These are phyloP conservation scores for Petunia axillaris DNA, from an alignment of 257 asterid genomes.

Conservation along the genomic window DNA sequence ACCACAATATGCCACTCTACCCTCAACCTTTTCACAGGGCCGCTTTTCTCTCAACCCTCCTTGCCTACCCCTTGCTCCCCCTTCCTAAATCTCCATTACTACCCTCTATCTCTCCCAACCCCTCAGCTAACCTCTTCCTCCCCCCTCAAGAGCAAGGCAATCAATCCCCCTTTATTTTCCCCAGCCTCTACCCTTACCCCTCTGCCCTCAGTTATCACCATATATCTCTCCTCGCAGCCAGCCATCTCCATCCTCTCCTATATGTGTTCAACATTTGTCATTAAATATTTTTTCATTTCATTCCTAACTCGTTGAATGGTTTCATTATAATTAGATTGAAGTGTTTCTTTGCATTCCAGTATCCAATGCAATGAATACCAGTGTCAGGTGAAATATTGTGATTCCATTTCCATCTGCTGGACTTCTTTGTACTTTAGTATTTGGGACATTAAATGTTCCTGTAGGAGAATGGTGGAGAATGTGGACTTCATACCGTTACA, in stretches of 20 bases:
- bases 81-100: not conserved
- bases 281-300: not conserved
- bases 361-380: not conserved
- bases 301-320: not conserved
- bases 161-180: not conserved
- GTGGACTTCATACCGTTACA: not conserved
- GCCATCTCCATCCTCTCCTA: not conserved
- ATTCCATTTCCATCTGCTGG: not conserved
- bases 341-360: not conserved
- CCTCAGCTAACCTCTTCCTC: not conserved
- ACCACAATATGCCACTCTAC: not conserved
- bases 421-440: not conserved
- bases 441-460: not conserved
- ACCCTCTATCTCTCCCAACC: not conserved
- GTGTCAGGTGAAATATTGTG: not conserved
- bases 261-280: conserved; percentile 7
- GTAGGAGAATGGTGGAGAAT: not conserved
- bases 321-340: not conserved
- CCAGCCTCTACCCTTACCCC: not conserved
- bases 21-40: not conserved
- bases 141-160: not conserved
- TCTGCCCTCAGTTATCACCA: not conserved
- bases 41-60: not conserved
- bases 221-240: not conserved
- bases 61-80: not conserved